phyloP scores from a whole-genome alignment of 208 protist species.

The Trypanosoma caninum region DNA sequence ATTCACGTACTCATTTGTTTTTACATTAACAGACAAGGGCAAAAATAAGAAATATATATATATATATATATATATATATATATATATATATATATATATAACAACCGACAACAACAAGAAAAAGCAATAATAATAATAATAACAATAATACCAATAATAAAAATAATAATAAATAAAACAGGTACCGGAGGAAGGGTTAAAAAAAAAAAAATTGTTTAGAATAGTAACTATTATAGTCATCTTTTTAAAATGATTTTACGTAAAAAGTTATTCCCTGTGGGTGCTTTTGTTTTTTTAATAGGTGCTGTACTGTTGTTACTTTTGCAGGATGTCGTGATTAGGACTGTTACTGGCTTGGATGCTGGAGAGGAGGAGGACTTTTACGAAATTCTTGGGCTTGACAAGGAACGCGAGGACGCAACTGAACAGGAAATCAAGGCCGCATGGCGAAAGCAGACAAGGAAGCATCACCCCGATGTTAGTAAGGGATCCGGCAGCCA shows the following conservation, averaged over 20 bases:
- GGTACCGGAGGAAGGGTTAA: not conserved
- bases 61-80: conserved; percentile 4
- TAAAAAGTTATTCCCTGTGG: too few species aligned
- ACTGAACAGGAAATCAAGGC: conserved; percentile 50
- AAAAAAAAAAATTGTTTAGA: not conserved
- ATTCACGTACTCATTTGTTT: too few species aligned
- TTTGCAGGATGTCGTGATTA: not conserved
- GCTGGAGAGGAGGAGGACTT: conserved; percentile 49
- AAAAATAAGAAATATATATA: not conserved
- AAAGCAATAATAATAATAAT: not conserved
- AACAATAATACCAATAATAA: not conserved
- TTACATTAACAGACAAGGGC: too few species aligned
- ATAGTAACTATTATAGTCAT: not conserved
- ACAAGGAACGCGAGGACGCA: conserved; percentile 44
- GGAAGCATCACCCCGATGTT: conserved; percentile 52
- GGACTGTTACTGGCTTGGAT: not conserved
- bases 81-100: conserved; percentile 4
- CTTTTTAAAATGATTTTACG: too few species aligned
- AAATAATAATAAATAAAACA: not conserved
- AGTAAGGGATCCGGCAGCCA: conserved; percentile 37
- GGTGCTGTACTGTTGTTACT: not conserved
- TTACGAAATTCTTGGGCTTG: conserved; percentile 49
- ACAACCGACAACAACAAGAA: not conserved
- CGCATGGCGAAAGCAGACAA: conserved; percentile 41
- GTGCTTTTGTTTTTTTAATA: not conserved